Evolutionary conservation across 1,139 yeast species (phyloP).

Genomic region (Candida anutae): DNA sequence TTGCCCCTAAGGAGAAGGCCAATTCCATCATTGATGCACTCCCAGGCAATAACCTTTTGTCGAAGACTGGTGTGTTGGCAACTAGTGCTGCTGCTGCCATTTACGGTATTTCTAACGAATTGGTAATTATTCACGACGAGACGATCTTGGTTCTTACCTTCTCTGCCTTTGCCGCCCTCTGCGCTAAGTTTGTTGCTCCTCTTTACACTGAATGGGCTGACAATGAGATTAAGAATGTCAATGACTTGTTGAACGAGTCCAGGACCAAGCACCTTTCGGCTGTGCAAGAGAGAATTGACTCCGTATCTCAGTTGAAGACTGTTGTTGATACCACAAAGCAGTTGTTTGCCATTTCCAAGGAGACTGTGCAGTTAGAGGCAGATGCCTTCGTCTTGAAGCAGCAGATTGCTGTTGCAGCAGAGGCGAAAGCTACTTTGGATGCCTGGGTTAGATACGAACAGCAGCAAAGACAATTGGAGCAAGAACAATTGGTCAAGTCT

Average conservation of each 20-base stretch:
- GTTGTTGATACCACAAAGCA: conserved; percentile 89
- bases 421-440: conserved; percentile 93
- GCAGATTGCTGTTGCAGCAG: conserved; percentile 74
- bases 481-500: conserved; percentile 79
- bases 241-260: conserved; percentile 75
- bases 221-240: conserved; percentile 79
- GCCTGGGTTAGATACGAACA: conserved; percentile 99
- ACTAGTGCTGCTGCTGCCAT: conserved; percentile 91
- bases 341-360: conserved; percentile 89
- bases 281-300: conserved; percentile 83
- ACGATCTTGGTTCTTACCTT: conserved; percentile 78
- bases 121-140: conserved; percentile 91
- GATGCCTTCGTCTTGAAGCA: conserved; percentile 90
- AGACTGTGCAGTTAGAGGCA: conserved; percentile 93
- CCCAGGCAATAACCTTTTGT: conserved; percentile 82
- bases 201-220: conserved; percentile 93
- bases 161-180: conserved; percentile 63
- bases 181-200: conserved; percentile 88
- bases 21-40: conserved; percentile 80
- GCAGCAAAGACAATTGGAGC: conserved; percentile 94
- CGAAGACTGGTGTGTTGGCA: conserved; percentile 93
- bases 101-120: conserved; percentile 89
- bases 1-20: conserved; percentile 90
- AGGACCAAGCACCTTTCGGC: conserved; percentile 88
- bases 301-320: conserved; percentile 83